Percentiles rank a stretch among this genome's conserved stretches.
These are phyloP conservation scores for Globisporangium solare DNA, from an alignment of 352 stramenopile genomes.

Conservation along the genomic window DNA sequence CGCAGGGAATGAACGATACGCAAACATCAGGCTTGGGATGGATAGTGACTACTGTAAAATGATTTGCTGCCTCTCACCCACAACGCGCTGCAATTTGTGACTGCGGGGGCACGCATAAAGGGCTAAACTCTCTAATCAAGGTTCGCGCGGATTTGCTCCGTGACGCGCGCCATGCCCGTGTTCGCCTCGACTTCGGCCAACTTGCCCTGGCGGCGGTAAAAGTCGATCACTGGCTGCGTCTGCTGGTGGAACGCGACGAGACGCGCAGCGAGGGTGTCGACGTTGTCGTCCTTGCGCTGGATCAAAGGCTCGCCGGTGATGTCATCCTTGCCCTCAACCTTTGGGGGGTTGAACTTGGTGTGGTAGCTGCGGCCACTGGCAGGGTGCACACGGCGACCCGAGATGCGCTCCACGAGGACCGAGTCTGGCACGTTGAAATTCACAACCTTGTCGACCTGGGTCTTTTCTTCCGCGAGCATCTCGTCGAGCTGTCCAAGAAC, in stretches of 20 bases:
- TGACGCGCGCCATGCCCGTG: conserved; percentile 80
- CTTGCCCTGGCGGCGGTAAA: conserved; percentile 84
- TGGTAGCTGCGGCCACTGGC: conserved; percentile 96
- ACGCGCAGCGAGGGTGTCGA: conserved; percentile 88
- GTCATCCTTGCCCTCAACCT: conserved; percentile 88
- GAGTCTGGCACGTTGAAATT: conserved; percentile 96
- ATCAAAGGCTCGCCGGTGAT: conserved; percentile 95
- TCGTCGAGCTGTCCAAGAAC: conserved; percentile 86
- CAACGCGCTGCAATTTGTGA: not conserved
- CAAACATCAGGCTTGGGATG: not conserved
- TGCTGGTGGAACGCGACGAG: conserved; percentile 95
- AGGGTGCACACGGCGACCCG: conserved; percentile 95
- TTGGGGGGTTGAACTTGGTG: conserved; percentile 96
- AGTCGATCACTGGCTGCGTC: conserved; percentile 95
- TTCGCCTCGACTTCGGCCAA: conserved; percentile 89
- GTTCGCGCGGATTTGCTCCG: conserved; percentile 74
- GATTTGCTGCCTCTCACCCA: not conserved
- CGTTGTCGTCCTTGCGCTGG: conserved; percentile 97
- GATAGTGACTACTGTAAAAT: not conserved
- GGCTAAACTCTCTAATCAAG: conserved; percentile 55
- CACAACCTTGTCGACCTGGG: conserved; percentile 88
- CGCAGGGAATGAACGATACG: not conserved
- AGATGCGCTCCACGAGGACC: conserved; percentile 96
- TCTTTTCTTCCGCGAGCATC: conserved; percentile 90
- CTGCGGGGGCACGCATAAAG: not conserved